Conservation (phyloP, 306 rosid genomes). For the Malus sieversii region DNA sequence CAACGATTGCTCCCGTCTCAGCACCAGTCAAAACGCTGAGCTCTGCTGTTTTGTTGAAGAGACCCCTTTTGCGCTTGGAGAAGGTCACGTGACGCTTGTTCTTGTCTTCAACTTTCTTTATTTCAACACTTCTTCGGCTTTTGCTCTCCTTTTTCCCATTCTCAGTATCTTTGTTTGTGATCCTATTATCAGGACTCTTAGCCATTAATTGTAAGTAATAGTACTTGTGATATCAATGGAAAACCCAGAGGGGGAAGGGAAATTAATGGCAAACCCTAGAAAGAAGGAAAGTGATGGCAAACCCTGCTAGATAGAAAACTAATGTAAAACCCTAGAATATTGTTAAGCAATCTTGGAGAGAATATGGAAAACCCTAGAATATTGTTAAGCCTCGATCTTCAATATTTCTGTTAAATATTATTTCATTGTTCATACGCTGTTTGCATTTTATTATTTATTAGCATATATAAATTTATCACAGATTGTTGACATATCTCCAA, state of each 20-base stretch:
- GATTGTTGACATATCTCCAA: no score
- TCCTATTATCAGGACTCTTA: no score
- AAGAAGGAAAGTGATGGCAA: background rate
- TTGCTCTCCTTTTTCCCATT: background rate
- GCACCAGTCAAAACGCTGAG: constrained; percentile 11
- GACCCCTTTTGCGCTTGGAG: constrained; percentile 21
- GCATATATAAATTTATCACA: no score
- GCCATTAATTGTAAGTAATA: no score
- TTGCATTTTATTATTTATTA: no score
- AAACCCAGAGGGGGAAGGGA: background rate
- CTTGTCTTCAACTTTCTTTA: constrained; percentile 11
- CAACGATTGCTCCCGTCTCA: background rate
- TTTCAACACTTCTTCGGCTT: constrained; percentile 9
- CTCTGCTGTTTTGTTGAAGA: constrained; percentile 19
- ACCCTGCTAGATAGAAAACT: no score
- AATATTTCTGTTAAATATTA: no score
- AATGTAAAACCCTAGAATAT: background rate
- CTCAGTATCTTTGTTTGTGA: no score
- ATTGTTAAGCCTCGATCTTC: background rate
- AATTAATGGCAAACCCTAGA: background rate
- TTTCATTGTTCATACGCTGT: no score
- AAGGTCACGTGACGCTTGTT: constrained; percentile 20
- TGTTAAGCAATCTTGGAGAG: no score
- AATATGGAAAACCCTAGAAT: background rate
- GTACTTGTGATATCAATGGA: background rate